A percentile compares a stretch with the other conserved stretches of the same genome.
phyloP scores from a whole-genome alignment of 1,284 basidiomycete species.

The Melampsora larici-populina region DNA sequence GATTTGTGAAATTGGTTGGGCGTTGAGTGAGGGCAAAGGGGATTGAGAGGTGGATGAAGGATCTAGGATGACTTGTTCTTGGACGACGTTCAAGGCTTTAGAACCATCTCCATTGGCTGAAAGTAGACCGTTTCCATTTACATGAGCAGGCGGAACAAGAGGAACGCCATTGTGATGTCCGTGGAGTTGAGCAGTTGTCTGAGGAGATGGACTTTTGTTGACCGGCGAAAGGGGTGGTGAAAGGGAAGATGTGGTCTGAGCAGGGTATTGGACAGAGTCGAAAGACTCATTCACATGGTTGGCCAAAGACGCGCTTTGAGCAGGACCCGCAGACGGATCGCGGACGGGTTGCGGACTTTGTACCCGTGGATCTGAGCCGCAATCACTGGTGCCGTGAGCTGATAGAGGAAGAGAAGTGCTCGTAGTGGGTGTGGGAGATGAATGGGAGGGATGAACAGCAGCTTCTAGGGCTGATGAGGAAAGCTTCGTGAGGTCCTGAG shows the following conservation, averaged over 20 bases:
- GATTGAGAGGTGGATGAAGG: constrained; percentile 5
- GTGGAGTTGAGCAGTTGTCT: not conserved
- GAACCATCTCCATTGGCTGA: not conserved
- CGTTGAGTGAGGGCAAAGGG: not conserved
- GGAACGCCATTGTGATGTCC: not conserved
- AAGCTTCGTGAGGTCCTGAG: not conserved
- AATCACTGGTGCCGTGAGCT: not conserved
- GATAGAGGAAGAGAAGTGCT: not conserved
- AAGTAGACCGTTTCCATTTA: not conserved
- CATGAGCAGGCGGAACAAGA: not conserved
- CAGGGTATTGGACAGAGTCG: not conserved
- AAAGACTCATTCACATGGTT: not conserved
- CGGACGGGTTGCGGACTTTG: not conserved
- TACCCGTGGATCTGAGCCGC: not conserved
- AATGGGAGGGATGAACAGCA: not conserved
- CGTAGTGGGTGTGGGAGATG: not conserved
- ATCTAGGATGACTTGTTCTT: not conserved
- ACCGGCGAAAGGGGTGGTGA: not conserved
- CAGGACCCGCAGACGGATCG: not conserved
- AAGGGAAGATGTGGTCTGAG: not conserved
- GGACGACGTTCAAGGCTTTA: not conserved
- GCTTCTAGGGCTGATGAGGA: not conserved
- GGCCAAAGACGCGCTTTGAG: not conserved
- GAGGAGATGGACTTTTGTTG: not conserved
- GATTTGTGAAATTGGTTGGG: not conserved